Evolutionary conservation across 2,329 filamentous ascomycete species (phyloP).

Genomic region (Fusarium continuum): DNA sequence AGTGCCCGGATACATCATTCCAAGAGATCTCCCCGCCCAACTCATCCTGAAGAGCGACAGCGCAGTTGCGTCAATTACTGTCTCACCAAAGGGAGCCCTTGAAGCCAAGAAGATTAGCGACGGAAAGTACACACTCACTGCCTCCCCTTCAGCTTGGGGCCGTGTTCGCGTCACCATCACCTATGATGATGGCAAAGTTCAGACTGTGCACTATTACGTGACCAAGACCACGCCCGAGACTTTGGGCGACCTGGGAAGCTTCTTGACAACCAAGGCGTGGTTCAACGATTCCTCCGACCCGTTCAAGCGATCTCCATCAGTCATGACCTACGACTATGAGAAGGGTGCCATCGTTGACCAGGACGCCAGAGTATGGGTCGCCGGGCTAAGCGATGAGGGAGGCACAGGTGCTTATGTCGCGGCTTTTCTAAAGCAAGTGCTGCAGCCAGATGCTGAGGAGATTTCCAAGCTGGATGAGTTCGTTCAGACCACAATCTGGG

Average conservation of each 20-base stretch:
- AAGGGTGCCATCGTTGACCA: constrained; percentile 54
- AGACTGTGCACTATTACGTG: constrained; percentile 66
- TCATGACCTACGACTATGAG: constrained; percentile 66
- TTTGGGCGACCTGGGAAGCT: constrained; percentile 58
- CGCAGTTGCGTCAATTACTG: constrained; percentile 51
- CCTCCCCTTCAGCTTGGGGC: constrained; percentile 57
- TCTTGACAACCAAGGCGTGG: constrained; percentile 64
- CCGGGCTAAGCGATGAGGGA: constrained; percentile 68
- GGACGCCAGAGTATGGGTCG: constrained; percentile 64
- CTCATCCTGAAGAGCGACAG: constrained; percentile 57
- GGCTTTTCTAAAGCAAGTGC: constrained; percentile 62
- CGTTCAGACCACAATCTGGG: constrained; percentile 60
- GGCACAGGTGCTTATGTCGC: constrained; percentile 66
- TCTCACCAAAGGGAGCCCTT: constrained; percentile 52
- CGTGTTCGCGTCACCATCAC: constrained; percentile 57
- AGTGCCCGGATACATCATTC: constrained; percentile 64
- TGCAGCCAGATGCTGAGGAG: constrained; percentile 59
- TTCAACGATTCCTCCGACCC: constrained; percentile 61
- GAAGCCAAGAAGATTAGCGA: constrained; percentile 42
- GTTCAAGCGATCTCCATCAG: constrained; percentile 62
- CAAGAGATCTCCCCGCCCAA: constrained; percentile 55
- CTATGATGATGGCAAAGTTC: constrained; percentile 58
- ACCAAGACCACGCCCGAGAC: constrained; percentile 57
- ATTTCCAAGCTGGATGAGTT: constrained; percentile 64
- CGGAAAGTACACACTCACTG: constrained; percentile 54